Conservation (phyloP, 805 yeast species). For the Starmerella floris region DNA sequence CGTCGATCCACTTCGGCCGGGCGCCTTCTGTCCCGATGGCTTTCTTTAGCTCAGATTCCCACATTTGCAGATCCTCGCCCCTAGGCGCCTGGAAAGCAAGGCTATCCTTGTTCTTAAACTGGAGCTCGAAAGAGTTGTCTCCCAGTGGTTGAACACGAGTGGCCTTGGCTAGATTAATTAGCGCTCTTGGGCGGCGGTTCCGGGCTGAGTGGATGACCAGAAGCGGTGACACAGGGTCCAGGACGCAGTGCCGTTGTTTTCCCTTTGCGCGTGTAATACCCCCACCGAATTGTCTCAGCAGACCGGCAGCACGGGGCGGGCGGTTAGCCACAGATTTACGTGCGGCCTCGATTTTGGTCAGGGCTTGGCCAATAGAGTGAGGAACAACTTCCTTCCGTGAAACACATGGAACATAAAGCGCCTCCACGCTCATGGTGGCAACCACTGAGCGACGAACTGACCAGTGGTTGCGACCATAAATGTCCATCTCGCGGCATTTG, state of each 20-base stretch:
- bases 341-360: conserved; percentile 15
- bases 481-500: conserved; percentile 31
- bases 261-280: conserved; percentile 48
- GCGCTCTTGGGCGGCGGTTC: conserved; percentile 55
- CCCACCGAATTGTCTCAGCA: conserved; percentile 80
- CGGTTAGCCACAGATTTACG: conserved; percentile 26
- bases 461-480: conserved; percentile 14
- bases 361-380: conserved; percentile 39
- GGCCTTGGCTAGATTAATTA: conserved; percentile 61
- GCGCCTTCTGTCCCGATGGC: conserved; percentile 4
- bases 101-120: conserved; percentile 57
- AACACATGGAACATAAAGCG: conserved; percentile 48
- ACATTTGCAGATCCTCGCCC: conserved; percentile 38
- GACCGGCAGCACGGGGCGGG: conserved; percentile 40
- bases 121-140: conserved; percentile 9
- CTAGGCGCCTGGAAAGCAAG: conserved; percentile 64
- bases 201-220: conserved; percentile 65
- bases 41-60: conserved; percentile 34
- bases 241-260: conserved; percentile 60
- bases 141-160: conserved; percentile 36
- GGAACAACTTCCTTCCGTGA: conserved; percentile 42
- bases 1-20: conserved; percentile 19
- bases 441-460: conserved; percentile 1
- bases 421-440: conserved; percentile 37
- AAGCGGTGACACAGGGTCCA: conserved; percentile 45